phyloP scores from a whole-genome alignment of 208 protist genomes.

The Giardia muris region DNA sequence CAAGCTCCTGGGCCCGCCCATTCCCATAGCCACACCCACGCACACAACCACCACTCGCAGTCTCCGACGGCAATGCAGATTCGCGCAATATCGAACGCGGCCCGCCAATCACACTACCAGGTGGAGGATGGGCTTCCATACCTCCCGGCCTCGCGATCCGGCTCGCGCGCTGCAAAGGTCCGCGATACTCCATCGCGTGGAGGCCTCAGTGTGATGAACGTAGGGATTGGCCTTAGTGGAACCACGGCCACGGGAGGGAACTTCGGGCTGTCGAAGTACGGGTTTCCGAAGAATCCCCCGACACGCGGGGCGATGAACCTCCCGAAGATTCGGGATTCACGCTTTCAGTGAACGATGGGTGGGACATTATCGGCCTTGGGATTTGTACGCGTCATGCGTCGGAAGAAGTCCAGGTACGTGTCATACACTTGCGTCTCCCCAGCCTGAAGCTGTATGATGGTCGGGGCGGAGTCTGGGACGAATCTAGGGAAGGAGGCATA shows the following conservation, averaged over 20 bases:
- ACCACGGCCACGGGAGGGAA: not conserved
- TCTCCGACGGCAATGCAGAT: not conserved
- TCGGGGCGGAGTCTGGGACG: not conserved
- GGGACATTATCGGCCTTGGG: too few relatives aligned
- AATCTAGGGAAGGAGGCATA: not conserved
- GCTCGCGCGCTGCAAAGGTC: not conserved
- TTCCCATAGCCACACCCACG: not conserved
- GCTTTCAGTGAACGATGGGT: too few relatives aligned
- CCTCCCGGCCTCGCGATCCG: not conserved
- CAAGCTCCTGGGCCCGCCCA: not conserved
- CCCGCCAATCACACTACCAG: not conserved
- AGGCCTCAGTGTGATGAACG: not conserved
- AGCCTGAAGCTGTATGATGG: not conserved
- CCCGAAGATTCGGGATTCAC: not conserved
- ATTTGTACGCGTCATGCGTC: too few relatives aligned
- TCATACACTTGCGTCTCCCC: not conserved
- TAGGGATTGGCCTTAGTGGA: not conserved
- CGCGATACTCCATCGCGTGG: not conserved
- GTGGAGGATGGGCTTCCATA: not conserved
- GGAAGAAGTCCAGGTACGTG: not conserved
- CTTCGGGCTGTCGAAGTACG: not conserved
- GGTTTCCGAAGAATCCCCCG: not conserved
- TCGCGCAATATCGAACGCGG: not conserved
- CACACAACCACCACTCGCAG: not conserved
- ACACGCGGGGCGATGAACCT: not conserved